Evolutionary conservation across 2,329 filamentous ascomycete genomes (phyloP).

Genomic region (Boeremia lycopersici): DNA sequence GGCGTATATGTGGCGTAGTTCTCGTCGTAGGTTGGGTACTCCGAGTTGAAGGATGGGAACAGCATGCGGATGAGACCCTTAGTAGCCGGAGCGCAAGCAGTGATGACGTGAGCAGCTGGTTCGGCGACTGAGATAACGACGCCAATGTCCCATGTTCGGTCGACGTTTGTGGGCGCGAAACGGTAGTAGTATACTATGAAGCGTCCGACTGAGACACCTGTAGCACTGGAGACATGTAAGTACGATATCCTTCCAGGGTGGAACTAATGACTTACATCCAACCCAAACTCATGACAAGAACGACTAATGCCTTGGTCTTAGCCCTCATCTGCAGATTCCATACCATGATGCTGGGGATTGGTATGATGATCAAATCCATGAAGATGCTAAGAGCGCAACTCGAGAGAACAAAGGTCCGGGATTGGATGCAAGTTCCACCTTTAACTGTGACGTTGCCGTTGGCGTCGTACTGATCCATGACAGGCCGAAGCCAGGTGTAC

Average conservation of each 20-base stretch:
- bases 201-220: slow-evolving; percentile 43
- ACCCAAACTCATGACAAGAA: slow-evolving; percentile 42
- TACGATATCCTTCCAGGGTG: background rate
- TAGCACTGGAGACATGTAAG: slow-evolving; percentile 29
- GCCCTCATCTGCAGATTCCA: slow-evolving; percentile 52
- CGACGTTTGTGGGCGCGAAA: slow-evolving; percentile 40
- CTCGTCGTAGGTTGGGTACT: slow-evolving; percentile 21
- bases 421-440: slow-evolving; percentile 43
- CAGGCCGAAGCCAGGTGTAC: slow-evolving; percentile 37
- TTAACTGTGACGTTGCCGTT: slow-evolving; percentile 31
- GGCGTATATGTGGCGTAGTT: slow-evolving; percentile 12
- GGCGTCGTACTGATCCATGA: slow-evolving; percentile 38
- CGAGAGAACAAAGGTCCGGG: slow-evolving; percentile 41
- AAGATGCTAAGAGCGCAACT: slow-evolving; percentile 45
- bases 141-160: slow-evolving; percentile 45
- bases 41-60: slow-evolving; percentile 40
- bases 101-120: slow-evolving; percentile 56
- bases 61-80: slow-evolving; percentile 52
- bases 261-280: slow-evolving; percentile 36
- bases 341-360: slow-evolving; percentile 51
- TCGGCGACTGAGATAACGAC: slow-evolving; percentile 49
- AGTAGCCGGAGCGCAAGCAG: slow-evolving; percentile 60
- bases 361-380: slow-evolving; percentile 49
- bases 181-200: slow-evolving; percentile 51
- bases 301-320: slow-evolving; percentile 44